Base-by-base conservation (phyloP, 78 protist species). In the Dictyostelium firmibasis region DNA sequence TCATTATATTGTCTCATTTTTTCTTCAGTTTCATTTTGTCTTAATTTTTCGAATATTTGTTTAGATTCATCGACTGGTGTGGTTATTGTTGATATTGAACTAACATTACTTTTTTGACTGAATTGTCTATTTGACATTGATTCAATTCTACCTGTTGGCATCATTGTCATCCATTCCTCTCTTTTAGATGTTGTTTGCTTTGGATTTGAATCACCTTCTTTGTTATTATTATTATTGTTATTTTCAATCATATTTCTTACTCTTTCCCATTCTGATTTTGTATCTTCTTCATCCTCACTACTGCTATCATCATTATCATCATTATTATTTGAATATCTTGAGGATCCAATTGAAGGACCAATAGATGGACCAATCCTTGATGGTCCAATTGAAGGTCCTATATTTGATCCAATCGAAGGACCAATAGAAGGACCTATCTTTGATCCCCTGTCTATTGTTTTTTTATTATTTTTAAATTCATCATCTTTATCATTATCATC, bases 81-180 rank as follows among this genome's bases (percentile, higher is more conserved):
- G 0, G 13, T 47, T 3, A 4, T 79, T 8, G 27, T 47, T 50
- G 41, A n/a, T 86, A 70, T 78, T 67, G 69, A 25, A 18, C 35
- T 20, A 16, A 78, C 78, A 87, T 79, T 79, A 43, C 57, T 33
- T 41, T 87, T 87, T 20, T 36, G 38, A 78, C 86, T 78, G 44
- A 87, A 87, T 62, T 53, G 62, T 64, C 93, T 87, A 44, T 78
- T 87, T 60, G 25, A 38, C 33, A 79, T 27, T 53, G 16, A 78
- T 64, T 84, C 35, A 2, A 35, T 78, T 67, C 93, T 60, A 64
- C 72, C 85, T 27, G 93, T 62, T 16, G 93, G 93, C 25, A 87
- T 11, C 25, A 44, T 25, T 64, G 44, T 78, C 93, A 87, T 87
- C 93, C 93, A 87, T 62, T 87, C 93, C 27, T 87, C 93, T 79